Evolutionary conservation across 495 filamentous ascomycete genomes (phyloP).

Genomic region (Lentithecium fluviatile): DNA sequence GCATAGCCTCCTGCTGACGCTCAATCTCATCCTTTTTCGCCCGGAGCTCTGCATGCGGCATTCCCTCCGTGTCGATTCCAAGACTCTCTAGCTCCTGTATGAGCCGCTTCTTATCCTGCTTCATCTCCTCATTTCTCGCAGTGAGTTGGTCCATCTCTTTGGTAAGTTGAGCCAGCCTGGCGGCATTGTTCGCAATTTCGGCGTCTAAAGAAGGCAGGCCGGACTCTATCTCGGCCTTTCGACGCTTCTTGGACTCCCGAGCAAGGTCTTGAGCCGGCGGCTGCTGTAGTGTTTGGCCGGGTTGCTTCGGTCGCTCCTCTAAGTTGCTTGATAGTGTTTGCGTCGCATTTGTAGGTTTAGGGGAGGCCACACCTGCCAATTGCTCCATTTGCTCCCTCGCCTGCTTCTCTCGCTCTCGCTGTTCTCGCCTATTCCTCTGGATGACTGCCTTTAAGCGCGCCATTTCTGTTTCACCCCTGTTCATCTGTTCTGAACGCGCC

Average conservation of each 20-base stretch:
- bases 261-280: not conserved
- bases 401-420: conserved; percentile 49
- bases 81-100: conserved; percentile 50
- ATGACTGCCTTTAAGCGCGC: conserved; percentile 41
- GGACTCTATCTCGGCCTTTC: conserved; percentile 29
- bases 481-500: conserved; percentile 58
- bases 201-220: conserved; percentile 25
- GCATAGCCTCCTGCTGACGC: conserved; percentile 6
- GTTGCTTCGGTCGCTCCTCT: too few relatives aligned
- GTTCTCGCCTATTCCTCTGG: conserved; percentile 47
- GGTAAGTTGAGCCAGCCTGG: conserved; percentile 54
- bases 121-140: conserved; percentile 54
- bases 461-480: conserved; percentile 66
- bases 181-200: conserved; percentile 21
- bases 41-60: conserved; percentile 47
- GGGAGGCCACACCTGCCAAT: conserved; percentile 1
- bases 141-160: conserved; percentile 60
- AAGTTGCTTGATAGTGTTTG: not conserved
- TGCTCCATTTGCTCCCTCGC: too few relatives aligned
- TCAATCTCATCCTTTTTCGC: conserved; percentile 39
- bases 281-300: too few relatives aligned
- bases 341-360: not conserved
- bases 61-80: conserved; percentile 49
- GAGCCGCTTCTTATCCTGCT: conserved; percentile 43
- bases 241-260: conserved; percentile 28